Percentiles rank a stretch among this genome's conserved stretches.
phyloP scores from a whole-genome alignment of 2,329 filamentous ascomycete genomes.

The Amphichorda felina region DNA sequence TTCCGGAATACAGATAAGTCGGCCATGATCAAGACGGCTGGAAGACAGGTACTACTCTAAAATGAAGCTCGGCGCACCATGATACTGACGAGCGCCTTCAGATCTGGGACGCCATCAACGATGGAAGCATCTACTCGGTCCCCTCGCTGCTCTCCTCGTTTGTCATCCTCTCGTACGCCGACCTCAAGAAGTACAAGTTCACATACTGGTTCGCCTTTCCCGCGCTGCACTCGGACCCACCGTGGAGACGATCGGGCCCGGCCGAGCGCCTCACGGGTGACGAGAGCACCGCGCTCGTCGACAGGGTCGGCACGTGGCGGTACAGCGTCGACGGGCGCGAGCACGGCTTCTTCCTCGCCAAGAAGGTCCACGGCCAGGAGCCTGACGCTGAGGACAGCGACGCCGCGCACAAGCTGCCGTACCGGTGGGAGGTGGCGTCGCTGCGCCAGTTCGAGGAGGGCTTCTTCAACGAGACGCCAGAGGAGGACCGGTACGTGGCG shows the following conservation, averaged over 20 bases:
- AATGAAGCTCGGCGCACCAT: too few relatives aligned
- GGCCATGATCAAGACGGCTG: conserved; percentile 66
- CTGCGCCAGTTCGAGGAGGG: conserved; percentile 71
- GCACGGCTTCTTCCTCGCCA: conserved; percentile 92
- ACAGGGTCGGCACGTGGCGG: conserved; percentile 77
- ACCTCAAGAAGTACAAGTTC: conserved; percentile 95
- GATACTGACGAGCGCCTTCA: conserved; percentile 26
- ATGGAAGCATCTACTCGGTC: conserved; percentile 91
- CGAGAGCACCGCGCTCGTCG: conserved; percentile 71
- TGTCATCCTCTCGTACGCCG: conserved; percentile 80
- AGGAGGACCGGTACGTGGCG: conserved; percentile 69
- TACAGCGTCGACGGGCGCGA: conserved; percentile 73
- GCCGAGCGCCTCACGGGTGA: conserved; percentile 44
- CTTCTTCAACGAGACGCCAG: conserved; percentile 65
- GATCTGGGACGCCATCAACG: conserved; percentile 96
- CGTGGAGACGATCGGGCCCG: conserved; percentile 56
- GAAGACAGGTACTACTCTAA: conserved; percentile 72
- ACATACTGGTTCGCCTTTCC: conserved; percentile 98
- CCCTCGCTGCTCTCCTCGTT: conserved; percentile 87
- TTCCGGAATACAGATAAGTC: conserved; percentile 76
- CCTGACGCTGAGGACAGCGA: conserved; percentile 36
- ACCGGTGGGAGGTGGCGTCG: conserved; percentile 65
- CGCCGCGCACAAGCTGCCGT: conserved; percentile 38
- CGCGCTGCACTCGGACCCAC: conserved; percentile 76
- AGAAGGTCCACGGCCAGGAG: conserved; percentile 44